Conservation (phyloP, 163 green algal genomes). For the Chlamydomonas reinhardtii region DNA sequence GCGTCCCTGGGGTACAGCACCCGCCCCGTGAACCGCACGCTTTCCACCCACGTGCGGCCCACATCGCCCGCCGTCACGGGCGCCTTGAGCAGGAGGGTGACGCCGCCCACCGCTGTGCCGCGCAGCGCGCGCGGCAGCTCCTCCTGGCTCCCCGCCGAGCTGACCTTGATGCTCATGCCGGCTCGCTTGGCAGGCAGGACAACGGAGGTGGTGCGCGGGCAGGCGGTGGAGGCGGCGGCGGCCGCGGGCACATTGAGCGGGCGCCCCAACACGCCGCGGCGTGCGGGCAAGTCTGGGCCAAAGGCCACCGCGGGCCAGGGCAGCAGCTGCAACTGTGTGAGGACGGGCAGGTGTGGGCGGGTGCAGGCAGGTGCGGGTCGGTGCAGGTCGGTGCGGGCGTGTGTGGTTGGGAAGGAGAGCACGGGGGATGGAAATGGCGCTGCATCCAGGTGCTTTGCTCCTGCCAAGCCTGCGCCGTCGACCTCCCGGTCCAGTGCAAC, state of each 20-base stretch:
- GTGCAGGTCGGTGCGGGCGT: too few species aligned
- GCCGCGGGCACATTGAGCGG: neutral
- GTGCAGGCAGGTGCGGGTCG: too few species aligned
- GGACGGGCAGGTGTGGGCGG: too few species aligned
- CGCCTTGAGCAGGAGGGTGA: neutral
- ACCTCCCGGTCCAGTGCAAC: too few species aligned
- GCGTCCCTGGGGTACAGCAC: conserved; percentile 16
- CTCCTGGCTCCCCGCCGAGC: too few species aligned
- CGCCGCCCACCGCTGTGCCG: neutral
- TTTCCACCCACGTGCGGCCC: neutral
- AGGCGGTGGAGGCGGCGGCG: neutral
- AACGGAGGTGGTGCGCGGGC: neutral
- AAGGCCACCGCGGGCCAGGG: conserved; percentile 26
- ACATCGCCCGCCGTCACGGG: too few species aligned
- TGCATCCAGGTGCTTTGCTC: too few species aligned
- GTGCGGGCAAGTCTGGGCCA: neutral
- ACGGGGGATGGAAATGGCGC: too few species aligned
- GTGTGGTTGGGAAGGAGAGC: too few species aligned
- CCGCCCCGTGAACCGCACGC: neutral
- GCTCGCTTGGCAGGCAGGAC: neutral
- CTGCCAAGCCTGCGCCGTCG: too few species aligned
- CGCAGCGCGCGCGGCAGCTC: neutral
- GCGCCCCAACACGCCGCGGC: neutral
- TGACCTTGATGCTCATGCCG: neutral
- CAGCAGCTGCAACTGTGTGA: conserved; percentile 1